Conservation (phyloP, 192 early-diverging fungal genomes). For the Coemansia sp. region DNA sequence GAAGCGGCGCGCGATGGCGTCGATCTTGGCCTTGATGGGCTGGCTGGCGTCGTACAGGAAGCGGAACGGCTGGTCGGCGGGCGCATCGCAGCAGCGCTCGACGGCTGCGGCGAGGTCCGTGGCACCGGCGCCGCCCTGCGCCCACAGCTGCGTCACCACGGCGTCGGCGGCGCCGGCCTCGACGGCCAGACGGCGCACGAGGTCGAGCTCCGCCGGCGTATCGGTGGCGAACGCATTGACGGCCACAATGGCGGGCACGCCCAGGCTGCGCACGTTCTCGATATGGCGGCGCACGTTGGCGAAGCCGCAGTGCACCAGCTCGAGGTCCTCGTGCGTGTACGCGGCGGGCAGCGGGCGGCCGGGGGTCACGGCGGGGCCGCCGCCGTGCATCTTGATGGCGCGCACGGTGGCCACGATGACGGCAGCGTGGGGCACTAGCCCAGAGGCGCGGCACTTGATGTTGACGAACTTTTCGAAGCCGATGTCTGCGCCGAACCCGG, state of each 20-base stretch:
- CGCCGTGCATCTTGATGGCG: slow-evolving; percentile 97
- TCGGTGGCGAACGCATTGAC: slow-evolving; percentile 90
- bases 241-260: slow-evolving; percentile 86
- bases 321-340: slow-evolving; percentile 88
- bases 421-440: slow-evolving; percentile 83
- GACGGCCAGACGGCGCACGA: slow-evolving; percentile 68
- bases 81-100: slow-evolving; percentile 60
- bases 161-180: slow-evolving; percentile 87
- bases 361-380: slow-evolving; percentile 85
- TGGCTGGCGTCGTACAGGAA: slow-evolving; percentile 83
- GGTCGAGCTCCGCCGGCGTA: slow-evolving; percentile 78
- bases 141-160: slow-evolving; percentile 91
- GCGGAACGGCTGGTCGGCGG: slow-evolving; percentile 60
- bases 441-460: slow-evolving; percentile 94
- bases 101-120: slow-evolving; percentile 85
- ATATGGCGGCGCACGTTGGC: slow-evolving; percentile 89
- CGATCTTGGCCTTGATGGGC: slow-evolving; percentile 88
- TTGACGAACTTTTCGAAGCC: slow-evolving; percentile 99
- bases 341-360: slow-evolving; percentile 89
- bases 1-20: slow-evolving; percentile 85
- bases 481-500: slow-evolving; percentile 99
- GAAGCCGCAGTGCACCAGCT: slow-evolving; percentile 77
- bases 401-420: slow-evolving; percentile 94
- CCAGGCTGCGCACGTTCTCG: slow-evolving; percentile 84
- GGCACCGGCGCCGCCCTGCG: slow-evolving; percentile 87